phyloP scores from a whole-genome alignment of 345 rosid genomes.

The Isatis tinctoria region DNA sequence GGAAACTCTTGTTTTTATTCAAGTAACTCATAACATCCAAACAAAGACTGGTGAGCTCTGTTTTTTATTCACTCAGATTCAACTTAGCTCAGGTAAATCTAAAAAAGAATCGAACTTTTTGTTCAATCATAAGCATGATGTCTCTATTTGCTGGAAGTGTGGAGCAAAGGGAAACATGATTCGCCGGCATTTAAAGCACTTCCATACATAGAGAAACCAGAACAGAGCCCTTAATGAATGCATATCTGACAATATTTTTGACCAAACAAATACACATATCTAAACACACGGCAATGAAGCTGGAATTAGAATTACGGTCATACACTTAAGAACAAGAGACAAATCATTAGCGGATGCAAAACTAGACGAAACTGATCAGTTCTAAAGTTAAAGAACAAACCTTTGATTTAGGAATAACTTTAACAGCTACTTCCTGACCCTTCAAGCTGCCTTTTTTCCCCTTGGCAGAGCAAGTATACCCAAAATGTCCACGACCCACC shows the following conservation, averaged over 20 bases:
- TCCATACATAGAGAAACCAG: background rate
- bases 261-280: background rate
- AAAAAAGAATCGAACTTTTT: background rate
- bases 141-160: background rate
- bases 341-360: no score
- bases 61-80: background rate
- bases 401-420: conserved; percentile 92
- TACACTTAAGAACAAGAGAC: background rate
- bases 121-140: background rate
- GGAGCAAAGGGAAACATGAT: background rate
- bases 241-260: background rate
- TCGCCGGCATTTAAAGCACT: background rate
- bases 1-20: background rate
- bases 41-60: background rate
- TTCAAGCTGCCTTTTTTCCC: conserved; percentile 76
- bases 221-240: background rate
- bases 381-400: conserved; percentile 27
- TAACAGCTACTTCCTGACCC: conserved; percentile 85
- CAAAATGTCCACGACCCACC: conserved; percentile 94
- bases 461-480: conserved; percentile 86
- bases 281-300: conserved; percentile 11
- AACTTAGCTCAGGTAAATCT: background rate
- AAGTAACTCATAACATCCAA: background rate
- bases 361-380: background rate
- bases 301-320: background rate